These are phyloP conservation scores for Lentithecium fluviatile DNA, from an alignment of 495 filamentous ascomycete genomes.

Conservation along the genomic window DNA sequence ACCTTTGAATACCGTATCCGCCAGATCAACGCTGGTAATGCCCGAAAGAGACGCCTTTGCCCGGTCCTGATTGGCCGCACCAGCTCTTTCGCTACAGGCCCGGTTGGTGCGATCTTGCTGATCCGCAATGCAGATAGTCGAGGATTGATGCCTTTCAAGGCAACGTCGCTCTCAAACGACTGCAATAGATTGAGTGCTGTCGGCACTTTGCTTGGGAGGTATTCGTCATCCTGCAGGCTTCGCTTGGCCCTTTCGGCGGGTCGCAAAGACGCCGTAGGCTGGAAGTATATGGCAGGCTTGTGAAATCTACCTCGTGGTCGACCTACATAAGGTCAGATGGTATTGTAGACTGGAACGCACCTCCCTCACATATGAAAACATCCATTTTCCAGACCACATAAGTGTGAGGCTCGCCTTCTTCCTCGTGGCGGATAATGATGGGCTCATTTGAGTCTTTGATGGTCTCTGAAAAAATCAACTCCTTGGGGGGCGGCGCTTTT, in stretches of 20 bases:
- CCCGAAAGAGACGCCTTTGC: conserved; percentile 62
- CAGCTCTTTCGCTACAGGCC: conserved; percentile 56
- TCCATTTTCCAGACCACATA: conserved; percentile 79
- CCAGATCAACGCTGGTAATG: conserved; percentile 80
- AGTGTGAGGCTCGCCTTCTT: conserved; percentile 50
- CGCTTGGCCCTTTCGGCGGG: conserved; percentile 52
- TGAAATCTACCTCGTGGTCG: conserved; percentile 78
- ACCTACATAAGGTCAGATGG: conserved; percentile 36
- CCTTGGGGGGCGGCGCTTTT: conserved; percentile 41
- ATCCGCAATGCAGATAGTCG: conserved; percentile 78
- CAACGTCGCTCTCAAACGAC: conserved; percentile 68
- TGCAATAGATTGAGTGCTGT: conserved; percentile 80
- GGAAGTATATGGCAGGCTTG: conserved; percentile 73
- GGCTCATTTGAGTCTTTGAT: conserved; percentile 62
- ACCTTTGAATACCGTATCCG: conserved; percentile 77
- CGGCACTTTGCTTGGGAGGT: conserved; percentile 72
- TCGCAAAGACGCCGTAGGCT: conserved; percentile 67
- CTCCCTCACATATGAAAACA: conserved; percentile 63
- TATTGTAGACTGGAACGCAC: neutral
- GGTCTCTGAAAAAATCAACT: conserved; percentile 63
- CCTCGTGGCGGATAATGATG: conserved; percentile 58
- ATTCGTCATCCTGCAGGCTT: conserved; percentile 61
- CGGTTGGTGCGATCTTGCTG: conserved; percentile 67
- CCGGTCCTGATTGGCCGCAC: conserved; percentile 64
- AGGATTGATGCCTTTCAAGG: conserved; percentile 63